These are phyloP conservation scores for Rubia occidens DNA, from an alignment of 305 asterid species.

Conservation along the genomic window DNA sequence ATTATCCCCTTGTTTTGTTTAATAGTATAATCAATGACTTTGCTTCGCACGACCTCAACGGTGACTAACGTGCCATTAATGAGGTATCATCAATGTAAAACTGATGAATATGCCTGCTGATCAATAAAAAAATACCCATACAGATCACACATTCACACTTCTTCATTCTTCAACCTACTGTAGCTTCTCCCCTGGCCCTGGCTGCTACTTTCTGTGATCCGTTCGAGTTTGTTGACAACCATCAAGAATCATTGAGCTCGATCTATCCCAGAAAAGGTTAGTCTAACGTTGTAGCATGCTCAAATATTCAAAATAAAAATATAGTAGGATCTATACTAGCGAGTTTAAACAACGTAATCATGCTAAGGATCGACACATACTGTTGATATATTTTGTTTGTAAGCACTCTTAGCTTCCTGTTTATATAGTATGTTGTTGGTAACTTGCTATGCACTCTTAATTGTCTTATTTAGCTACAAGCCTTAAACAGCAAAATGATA, in stretches of 20 bases:
- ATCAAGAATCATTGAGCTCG: too few relatives aligned
- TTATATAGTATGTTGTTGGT: too few relatives aligned
- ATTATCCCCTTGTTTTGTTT: neutral
- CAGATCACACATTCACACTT: neutral
- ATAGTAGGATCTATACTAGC: neutral
- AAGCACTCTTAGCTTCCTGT: too few relatives aligned
- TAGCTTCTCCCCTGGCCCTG: neutral
- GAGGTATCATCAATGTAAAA: neutral
- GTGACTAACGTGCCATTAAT: neutral
- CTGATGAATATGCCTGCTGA: neutral
- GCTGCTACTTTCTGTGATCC: neutral
- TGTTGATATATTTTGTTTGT: too few relatives aligned
- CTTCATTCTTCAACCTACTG: neutral
- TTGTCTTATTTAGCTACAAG: too few relatives aligned
- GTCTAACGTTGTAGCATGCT: neutral
- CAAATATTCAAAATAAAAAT: neutral
- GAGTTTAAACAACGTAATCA: too few relatives aligned
- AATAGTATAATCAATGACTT: neutral
- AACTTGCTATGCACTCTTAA: too few relatives aligned
- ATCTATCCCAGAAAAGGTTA: neutral
- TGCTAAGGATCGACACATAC: too few relatives aligned
- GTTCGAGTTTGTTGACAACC: neutral
- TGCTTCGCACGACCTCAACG: neutral
- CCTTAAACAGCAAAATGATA: too few relatives aligned
- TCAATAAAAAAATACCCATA: neutral